These are phyloP conservation scores for Hemisphaericaspora xylofermentans DNA, from an alignment of 1,139 yeast genomes.

Conservation along the genomic window DNA sequence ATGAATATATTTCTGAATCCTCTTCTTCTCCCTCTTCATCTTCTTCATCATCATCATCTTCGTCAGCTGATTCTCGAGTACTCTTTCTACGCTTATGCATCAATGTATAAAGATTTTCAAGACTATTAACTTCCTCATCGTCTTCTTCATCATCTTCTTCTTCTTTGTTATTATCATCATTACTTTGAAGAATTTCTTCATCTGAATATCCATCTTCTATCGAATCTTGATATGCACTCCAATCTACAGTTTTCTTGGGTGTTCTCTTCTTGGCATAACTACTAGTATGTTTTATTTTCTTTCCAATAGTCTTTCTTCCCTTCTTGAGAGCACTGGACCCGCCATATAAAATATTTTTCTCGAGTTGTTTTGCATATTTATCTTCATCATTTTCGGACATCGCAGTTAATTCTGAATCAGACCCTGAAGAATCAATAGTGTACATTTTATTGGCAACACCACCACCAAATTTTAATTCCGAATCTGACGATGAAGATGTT, in stretches of 20 bases:
- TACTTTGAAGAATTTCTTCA: conserved; percentile 21
- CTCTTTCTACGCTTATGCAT: conserved; percentile 14
- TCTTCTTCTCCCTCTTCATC: conserved; percentile 36
- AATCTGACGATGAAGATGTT: conserved; percentile 31
- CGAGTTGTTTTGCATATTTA: conserved; percentile 7
- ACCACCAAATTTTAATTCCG: conserved; percentile 14
- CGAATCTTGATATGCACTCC: conserved; percentile 26
- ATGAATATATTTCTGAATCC: conserved; percentile 30
- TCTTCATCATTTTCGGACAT: conserved; percentile 37
- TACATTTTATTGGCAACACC: conserved; percentile 5
- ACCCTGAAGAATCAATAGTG: conserved; percentile 17
- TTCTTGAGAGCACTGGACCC: conserved; percentile 4
- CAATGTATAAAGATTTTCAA: conserved; percentile 24
- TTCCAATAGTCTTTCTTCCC: conserved; percentile 9
- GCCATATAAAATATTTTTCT: background rate
- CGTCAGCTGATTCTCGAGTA: conserved; percentile 17
- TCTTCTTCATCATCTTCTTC: conserved; percentile 19
- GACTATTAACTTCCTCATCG: conserved; percentile 16
- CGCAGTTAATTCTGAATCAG: conserved; percentile 38
- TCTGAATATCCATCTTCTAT: conserved; percentile 14
- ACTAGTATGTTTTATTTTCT: conserved; percentile 6
- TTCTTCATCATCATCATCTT: conserved; percentile 30
- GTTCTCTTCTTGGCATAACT: conserved; percentile 20
- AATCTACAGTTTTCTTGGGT: conserved; percentile 28
- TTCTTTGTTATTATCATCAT: conserved; percentile 25